phyloP scores from a whole-genome alignment of 1,139 yeast genomes.

The Citeromyces hawaiiensis region DNA sequence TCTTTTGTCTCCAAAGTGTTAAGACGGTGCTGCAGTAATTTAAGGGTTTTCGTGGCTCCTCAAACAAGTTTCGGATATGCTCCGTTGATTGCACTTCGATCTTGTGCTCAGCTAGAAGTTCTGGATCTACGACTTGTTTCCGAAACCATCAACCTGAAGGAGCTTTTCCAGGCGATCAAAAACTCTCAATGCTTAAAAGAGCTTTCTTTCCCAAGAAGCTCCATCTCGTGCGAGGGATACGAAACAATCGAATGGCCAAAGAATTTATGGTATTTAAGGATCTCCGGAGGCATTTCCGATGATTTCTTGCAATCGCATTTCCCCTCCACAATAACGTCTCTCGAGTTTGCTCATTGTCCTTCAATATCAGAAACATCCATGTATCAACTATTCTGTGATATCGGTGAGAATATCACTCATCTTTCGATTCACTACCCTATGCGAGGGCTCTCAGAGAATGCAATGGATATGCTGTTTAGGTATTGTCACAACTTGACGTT shows the following conservation, averaged over 20 bases:
- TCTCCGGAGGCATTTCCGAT: conserved; percentile 85
- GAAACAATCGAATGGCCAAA: conserved; percentile 61
- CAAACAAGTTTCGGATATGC: conserved; percentile 91
- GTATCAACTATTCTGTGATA: conserved; percentile 40
- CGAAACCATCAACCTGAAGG: conserved; percentile 75
- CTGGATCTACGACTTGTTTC: conserved; percentile 83
- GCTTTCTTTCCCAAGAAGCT: conserved; percentile 79
- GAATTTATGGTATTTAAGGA: conserved; percentile 50
- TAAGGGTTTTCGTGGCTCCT: conserved; percentile 73
- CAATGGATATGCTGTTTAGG: conserved; percentile 60
- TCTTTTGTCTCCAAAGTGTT: conserved; percentile 76
- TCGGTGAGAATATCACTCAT: conserved; percentile 52
- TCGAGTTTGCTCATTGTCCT: conserved; percentile 87
- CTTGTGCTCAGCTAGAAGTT: conserved; percentile 49
- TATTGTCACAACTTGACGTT: conserved; percentile 61
- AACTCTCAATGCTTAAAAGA: conserved; percentile 52
- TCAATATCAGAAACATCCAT: conserved; percentile 41
- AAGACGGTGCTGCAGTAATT: conserved; percentile 53
- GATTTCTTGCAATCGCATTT: conserved; percentile 60
- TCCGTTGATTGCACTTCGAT: conserved; percentile 65
- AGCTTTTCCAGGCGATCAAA: conserved; percentile 62
- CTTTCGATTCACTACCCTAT: conserved; percentile 74
- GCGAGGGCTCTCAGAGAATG: conserved; percentile 61
- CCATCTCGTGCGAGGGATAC: conserved; percentile 59
- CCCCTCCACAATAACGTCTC: conserved; percentile 55